These are phyloP conservation scores for Trichoderma gamsii DNA, from an alignment of 495 filamentous ascomycete genomes.

Conservation along the genomic window DNA sequence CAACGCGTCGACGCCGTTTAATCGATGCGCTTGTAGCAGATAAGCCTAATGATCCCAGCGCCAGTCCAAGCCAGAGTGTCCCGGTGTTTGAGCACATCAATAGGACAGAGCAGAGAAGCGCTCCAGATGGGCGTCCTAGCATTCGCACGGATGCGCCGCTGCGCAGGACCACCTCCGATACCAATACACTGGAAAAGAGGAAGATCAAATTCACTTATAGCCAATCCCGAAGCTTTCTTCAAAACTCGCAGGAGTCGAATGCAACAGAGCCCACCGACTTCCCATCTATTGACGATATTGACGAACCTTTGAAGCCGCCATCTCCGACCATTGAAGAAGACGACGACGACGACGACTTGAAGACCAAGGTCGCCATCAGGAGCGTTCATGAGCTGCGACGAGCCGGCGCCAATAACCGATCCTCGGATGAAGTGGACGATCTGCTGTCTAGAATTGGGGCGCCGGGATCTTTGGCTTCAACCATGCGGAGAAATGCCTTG, in stretches of 20 bases:
- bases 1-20: constrained; percentile 28
- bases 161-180: background rate
- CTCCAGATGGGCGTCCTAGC: background rate
- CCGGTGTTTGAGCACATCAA: background rate
- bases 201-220: constrained; percentile 44
- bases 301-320: constrained; percentile 23
- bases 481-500: constrained; percentile 43
- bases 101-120: background rate
- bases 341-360: constrained; percentile 49
- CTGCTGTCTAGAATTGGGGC: constrained; percentile 77
- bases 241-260: constrained; percentile 32
- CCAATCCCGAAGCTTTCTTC: constrained; percentile 42
- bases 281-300: constrained; percentile 21
- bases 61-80: background rate
- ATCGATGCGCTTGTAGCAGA: constrained; percentile 50
- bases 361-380: constrained; percentile 55
- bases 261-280: constrained; percentile 21
- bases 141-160: background rate
- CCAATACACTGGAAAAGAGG: background rate
- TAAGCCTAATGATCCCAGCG: background rate
- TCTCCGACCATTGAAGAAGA: constrained; percentile 30
- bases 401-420: constrained; percentile 76
- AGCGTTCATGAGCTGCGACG: constrained; percentile 88
- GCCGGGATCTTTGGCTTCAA: constrained; percentile 39
- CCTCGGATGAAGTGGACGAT: constrained; percentile 72